These are phyloP conservation scores for Chenopodium suecicum DNA, from an alignment of 148 eudicot species.

Conservation along the genomic window DNA sequence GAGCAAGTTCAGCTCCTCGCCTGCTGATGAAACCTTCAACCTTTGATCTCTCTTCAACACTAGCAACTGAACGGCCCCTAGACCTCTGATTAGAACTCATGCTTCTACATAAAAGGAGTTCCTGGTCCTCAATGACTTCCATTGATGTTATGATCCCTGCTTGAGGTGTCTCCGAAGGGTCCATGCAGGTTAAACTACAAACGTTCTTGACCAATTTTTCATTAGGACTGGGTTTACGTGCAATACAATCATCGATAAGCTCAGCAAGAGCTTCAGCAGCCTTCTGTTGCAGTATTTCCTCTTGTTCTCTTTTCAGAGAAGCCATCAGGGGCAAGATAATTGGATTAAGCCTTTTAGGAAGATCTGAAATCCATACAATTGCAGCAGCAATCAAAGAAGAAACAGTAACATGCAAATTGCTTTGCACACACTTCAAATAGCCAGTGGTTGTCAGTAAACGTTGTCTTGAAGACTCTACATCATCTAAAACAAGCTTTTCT, in stretches of 20 bases:
- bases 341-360: constrained; percentile 87
- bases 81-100: constrained; percentile 54
- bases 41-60: constrained; percentile 77
- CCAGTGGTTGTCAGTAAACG: constrained; percentile 82
- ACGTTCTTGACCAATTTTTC: constrained; percentile 90
- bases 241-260: constrained; percentile 71
- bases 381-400: constrained; percentile 61
- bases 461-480: constrained; percentile 74
- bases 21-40: constrained; percentile 89
- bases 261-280: constrained; percentile 96
- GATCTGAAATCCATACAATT: constrained; percentile 88
- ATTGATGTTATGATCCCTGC: constrained; percentile 71
- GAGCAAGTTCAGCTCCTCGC: constrained; percentile 94
- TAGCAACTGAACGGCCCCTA: constrained; percentile 52
- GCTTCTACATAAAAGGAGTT: constrained; percentile 57
- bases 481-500: constrained; percentile 47
- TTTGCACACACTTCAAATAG: constrained; percentile 93
- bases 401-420: constrained; percentile 59
- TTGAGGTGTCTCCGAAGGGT: constrained; percentile 94
- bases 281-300: constrained; percentile 88
- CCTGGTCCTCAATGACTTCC: constrained; percentile 84
- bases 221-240: constrained; percentile 90
- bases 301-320: constrained; percentile 92
- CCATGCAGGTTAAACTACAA: constrained; percentile 81
- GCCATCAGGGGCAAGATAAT: constrained; percentile 94